phyloP scores from a whole-genome alignment of 208 protist species.

The Leishmania major region DNA sequence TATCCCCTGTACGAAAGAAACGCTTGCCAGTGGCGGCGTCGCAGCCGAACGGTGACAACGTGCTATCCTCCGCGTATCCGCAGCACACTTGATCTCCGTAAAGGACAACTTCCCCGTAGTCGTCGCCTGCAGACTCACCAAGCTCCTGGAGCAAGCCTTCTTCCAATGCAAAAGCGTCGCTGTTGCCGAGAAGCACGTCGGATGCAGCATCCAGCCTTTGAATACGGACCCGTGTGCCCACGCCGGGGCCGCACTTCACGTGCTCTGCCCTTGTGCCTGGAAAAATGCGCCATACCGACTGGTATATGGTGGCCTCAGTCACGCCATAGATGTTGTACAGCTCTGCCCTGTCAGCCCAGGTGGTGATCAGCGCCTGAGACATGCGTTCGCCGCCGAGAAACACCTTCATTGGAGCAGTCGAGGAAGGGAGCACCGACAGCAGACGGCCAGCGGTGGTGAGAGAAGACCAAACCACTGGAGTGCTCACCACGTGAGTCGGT shows the following conservation, averaged over 20 bases:
- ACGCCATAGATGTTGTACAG: conserved; percentile 74
- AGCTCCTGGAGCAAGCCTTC: background rate
- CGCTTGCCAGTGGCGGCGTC: conserved; percentile 17
- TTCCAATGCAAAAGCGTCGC: background rate
- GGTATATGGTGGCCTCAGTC: conserved; percentile 72
- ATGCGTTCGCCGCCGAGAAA: conserved; percentile 61
- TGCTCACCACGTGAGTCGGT: conserved; percentile 60
- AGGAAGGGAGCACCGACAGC: background rate
- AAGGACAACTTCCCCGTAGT: conserved; percentile 46
- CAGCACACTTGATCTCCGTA: conserved; percentile 52
- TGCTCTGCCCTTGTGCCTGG: conserved; percentile 18
- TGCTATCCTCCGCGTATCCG: conserved; percentile 39
- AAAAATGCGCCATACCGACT: conserved; percentile 36
- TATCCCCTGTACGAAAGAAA: conserved; percentile 55
- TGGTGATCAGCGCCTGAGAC: conserved; percentile 33
- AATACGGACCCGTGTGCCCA: conserved; percentile 26
- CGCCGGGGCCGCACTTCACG: conserved; percentile 40
- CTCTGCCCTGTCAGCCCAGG: conserved; percentile 39
- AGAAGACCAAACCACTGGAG: conserved; percentile 44
- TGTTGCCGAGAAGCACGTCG: background rate
- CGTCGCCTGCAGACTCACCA: background rate
- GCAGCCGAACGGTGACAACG: conserved; percentile 21
- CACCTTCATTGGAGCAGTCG: conserved; percentile 31
- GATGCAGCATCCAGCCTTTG: conserved; percentile 7
- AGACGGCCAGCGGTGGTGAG: conserved; percentile 7